Evolutionary conservation across 2,329 filamentous ascomycete species (phyloP), one percentile per base, ranked within the genome.

Genomic region (Microdochium trichocladiopsis): DNA sequence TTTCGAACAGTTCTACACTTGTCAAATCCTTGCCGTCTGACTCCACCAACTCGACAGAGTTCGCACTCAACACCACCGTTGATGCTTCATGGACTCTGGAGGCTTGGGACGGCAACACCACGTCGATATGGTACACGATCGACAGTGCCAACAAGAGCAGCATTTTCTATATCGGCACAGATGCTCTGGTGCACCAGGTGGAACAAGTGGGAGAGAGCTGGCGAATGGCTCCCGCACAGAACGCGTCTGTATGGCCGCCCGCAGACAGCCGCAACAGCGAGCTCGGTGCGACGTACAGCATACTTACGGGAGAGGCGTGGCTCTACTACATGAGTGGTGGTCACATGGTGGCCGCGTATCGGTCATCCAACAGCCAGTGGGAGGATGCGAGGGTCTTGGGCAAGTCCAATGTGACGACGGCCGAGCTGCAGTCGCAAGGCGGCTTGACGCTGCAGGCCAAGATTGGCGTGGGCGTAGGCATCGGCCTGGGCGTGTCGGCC

Each of bases 121-220:
- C 25, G 10, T 31, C 51, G 18, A 23, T 67, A 21, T 62, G 57
- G 14, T 24, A 65, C 24, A 58, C 55, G 33, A 56, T 63, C 43
- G 60, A 65, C 52, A 50, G 31, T 2, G 28, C 51, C 8, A 53
- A 48, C 25, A 57, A 55, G 1, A 60, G 59, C 18, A 59, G 48
- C 50, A 33, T 69, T 18, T 67, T 60, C 56, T 69, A 68, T 51
- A 58, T 69, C 31, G 67, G 66, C 48, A 63, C 57, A 22, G 69
- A 71, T 55, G 56, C 55, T 25, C 54, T 36, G 18, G 58, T 71
- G 12, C 61, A 67, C 54, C 56, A 57, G 18, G 49, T 63, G 54
- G 54, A 57, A 36, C 59, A 65, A 50, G 24, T n/a, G 43, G 48
- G 22, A n/a, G 58, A 21, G 4, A 51, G 53, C 33, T 70, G 68